Evolutionary conservation across 2,329 filamentous ascomycete genomes (phyloP).

Genomic region (Parafenestella ontariensis): DNA sequence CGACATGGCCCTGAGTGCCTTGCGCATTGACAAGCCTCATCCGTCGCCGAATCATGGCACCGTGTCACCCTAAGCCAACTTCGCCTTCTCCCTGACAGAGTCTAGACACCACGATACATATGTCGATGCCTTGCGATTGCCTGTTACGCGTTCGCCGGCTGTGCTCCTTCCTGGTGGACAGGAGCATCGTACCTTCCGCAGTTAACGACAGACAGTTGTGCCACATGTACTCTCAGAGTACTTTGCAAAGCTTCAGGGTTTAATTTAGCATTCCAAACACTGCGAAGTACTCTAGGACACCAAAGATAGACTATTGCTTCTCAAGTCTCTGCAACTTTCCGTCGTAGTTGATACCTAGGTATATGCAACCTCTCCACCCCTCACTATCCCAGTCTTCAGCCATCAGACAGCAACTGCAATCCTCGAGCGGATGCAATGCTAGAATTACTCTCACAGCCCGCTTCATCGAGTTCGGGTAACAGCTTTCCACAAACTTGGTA

Average conservation of each 20-base stretch:
- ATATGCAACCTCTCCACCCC: no score
- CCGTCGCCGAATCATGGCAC: not conserved
- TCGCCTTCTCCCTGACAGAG: not conserved
- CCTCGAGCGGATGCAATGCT: no score
- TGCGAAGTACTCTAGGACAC: no score
- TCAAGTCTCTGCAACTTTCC: no score
- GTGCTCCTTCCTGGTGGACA: constrained; percentile 1
- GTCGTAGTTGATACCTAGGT: no score
- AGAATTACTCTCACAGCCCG: not conserved
- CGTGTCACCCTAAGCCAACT: not conserved
- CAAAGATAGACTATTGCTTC: no score
- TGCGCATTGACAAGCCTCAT: constrained; percentile 2
- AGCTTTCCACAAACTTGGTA: not conserved
- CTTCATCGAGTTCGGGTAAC: not conserved
- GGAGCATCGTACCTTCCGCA: not conserved
- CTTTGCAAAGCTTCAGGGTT: no score
- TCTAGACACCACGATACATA: not conserved
- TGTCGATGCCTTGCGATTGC: not conserved
- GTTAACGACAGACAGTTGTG: no score
- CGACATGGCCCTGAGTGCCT: constrained; percentile 2
- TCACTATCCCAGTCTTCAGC: no score
- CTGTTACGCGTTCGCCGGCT: constrained; percentile 10
- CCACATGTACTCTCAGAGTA: no score
- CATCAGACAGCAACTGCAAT: no score
- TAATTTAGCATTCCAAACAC: no score